Base-by-base conservation (phyloP, 73 alveolate species). In the Paramecium pentaurelia region DNA sequence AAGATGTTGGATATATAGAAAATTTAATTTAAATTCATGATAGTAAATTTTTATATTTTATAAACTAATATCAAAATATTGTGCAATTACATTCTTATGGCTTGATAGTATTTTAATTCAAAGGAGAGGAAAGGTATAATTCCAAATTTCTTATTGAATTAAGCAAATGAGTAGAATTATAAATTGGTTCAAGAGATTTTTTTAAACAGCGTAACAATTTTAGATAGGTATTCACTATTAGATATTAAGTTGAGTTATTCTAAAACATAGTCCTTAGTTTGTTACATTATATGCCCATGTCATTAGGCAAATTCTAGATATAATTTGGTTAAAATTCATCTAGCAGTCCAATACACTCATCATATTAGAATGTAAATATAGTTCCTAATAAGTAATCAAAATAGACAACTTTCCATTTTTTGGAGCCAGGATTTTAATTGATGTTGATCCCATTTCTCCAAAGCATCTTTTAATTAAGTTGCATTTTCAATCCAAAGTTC, bases 401-500 rank as follows among this genome's bases (percentile, higher is more conserved):
- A 64, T 14, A 32, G 16, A 32, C 4, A 27, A 64, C 84, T 64
- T 64, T 64, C 84, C 84, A 64, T 64, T 34, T 34, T 64, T 34
- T 28, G 47, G 1, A 64, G 47, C 84, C 84, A 64, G 16, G 42
- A 64, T 28, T 64, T 64, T 34, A 64, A 64, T 64, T 64, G 51
- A 64, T 32, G 47, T 9, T 64, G 47, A 64, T 64, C 84, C 84
- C 84, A 64, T 64, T 64, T 64, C n/a, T 64, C 84, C 20, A 64
- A 34, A n/a, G 84, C 47, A 2, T 64, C 84, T 32, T 34, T 28
- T 32, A 64, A 34, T 64, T 64, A 28, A 64, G 84, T 64, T 11
- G 84, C 47, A 27, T 64, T 64, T 64, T 64, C 84, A 14, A 64
- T 64, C 84, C 84, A 64, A 28, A 32, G 47, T 64, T 64, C 84